Conservation (phyloP, 164 flowering plant species). For the Dillenia suffruticosa region DNA sequence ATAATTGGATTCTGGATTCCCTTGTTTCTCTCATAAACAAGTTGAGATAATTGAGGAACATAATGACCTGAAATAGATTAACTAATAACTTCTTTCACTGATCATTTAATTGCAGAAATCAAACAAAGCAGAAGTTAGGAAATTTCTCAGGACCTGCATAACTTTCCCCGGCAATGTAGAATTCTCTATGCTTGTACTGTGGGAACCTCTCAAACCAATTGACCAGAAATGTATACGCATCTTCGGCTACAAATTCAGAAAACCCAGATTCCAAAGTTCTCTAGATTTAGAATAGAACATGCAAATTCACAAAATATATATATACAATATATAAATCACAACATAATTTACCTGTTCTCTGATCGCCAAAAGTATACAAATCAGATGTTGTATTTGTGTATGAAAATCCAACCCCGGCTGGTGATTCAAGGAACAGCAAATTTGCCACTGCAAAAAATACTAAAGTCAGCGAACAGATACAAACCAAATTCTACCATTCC, state of each 20-base stretch:
- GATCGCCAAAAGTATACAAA: slow-evolving; percentile 74
- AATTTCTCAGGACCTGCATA: slow-evolving; percentile 63
- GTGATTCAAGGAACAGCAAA: slow-evolving; percentile 92
- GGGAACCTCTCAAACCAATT: slow-evolving; percentile 95
- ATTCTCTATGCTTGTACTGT: slow-evolving; percentile 83
- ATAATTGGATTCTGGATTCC: slow-evolving; percentile 61
- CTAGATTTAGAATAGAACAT: too few species aligned
- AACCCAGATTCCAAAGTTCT: slow-evolving; percentile 21
- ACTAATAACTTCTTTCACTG: not conserved
- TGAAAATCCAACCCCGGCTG: slow-evolving; percentile 97
- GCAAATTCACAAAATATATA: slow-evolving; percentile 8
- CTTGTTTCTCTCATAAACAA: slow-evolving; percentile 61
- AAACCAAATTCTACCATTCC: not conserved
- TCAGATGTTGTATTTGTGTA: slow-evolving; percentile 80
- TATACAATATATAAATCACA: not conserved
- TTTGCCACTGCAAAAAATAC: slow-evolving; percentile 70
- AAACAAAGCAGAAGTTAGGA: not conserved
- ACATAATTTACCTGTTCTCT: slow-evolving; percentile 60
- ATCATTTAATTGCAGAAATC: not conserved
- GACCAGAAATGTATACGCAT: slow-evolving; percentile 80
- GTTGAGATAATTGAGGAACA: slow-evolving; percentile 87
- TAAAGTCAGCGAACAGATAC: slow-evolving; percentile 2
- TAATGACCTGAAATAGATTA: slow-evolving; percentile 72
- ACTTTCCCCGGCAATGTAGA: slow-evolving; percentile 97
- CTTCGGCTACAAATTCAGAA: slow-evolving; percentile 66